Evolutionary conservation across 257 asterid genomes (phyloP).

Genomic region (Verbena officinalis): DNA sequence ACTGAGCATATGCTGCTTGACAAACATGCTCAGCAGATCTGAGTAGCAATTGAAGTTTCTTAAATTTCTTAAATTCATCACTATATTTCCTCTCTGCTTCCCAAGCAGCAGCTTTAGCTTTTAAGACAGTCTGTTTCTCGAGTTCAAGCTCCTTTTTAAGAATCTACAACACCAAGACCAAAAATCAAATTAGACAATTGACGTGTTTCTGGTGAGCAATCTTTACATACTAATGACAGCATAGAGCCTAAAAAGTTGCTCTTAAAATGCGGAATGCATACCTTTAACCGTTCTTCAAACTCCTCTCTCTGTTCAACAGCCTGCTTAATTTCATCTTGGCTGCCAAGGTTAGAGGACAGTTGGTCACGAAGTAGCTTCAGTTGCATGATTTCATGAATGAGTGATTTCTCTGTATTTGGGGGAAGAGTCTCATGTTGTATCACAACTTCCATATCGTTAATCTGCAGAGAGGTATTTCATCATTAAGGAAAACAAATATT

Average conservation of each 20-base stretch:
- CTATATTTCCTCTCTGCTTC: conserved; percentile 65
- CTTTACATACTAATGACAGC: conserved; percentile 11
- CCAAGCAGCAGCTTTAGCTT: conserved; percentile 62
- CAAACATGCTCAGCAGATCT: conserved; percentile 85
- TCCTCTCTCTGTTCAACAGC: conserved; percentile 77
- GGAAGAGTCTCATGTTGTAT: conserved; percentile 90
- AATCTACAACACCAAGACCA: conserved; percentile 45
- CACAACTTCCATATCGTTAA: conserved; percentile 61
- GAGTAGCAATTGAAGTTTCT: conserved; percentile 66
- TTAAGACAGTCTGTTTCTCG: conserved; percentile 60
- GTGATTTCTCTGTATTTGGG: conserved; percentile 77
- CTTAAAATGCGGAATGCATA: conserved; percentile 29
- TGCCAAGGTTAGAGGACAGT: conserved; percentile 77
- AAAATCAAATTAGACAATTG: conserved; percentile 9
- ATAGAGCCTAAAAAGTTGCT: conserved; percentile 15
- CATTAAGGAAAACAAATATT: conserved; percentile 12
- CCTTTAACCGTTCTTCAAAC: conserved; percentile 83
- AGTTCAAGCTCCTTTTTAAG: conserved; percentile 77
- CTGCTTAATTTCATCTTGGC: conserved; percentile 83
- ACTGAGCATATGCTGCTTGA: conserved; percentile 70
- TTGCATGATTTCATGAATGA: conserved; percentile 88
- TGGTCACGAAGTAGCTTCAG: conserved; percentile 88
- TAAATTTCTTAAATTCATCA: conserved; percentile 60
- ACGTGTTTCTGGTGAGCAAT: conserved; percentile 11
- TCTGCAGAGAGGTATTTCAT: conserved; percentile 47